Evolutionary conservation across 331 rosid genomes (phyloP).

Genomic region (Acacia concinna): DNA sequence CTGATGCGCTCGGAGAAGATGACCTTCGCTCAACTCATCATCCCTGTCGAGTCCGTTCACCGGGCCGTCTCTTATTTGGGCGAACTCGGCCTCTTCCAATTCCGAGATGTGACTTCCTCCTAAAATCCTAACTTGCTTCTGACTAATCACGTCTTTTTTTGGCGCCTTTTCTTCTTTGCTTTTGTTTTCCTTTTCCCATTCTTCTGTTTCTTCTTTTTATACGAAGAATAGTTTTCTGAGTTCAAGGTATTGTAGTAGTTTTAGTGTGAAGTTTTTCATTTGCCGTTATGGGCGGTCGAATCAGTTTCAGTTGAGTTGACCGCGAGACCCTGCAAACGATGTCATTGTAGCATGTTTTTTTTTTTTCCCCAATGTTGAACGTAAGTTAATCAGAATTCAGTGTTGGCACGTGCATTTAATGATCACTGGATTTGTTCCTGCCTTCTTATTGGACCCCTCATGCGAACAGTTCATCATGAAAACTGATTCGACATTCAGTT

Average conservation of each 20-base stretch:
- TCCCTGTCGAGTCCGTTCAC: slow-evolving; percentile 92
- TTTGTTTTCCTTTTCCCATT: background rate
- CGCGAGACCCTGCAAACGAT: background rate
- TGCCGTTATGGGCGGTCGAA: slow-evolving; percentile 9
- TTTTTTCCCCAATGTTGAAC: slow-evolving; percentile 20
- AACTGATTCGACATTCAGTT: slow-evolving; percentile 24
- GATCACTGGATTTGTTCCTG: background rate
- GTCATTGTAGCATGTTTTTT: slow-evolving; percentile 27
- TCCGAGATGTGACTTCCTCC: slow-evolving; percentile 74
- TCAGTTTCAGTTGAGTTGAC: slow-evolving; percentile 28
- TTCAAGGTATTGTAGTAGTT: slow-evolving; percentile 16
- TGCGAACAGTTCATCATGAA: slow-evolving; percentile 12
- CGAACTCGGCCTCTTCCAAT: slow-evolving; percentile 94
- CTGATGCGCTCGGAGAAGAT: slow-evolving; percentile 99
- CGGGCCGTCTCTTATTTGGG: slow-evolving; percentile 92
- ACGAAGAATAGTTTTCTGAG: background rate
- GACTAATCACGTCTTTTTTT: background rate
- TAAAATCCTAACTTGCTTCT: slow-evolving; percentile 39
- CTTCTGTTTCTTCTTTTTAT: background rate
- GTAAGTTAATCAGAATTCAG: slow-evolving; percentile 17
- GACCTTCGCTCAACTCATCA: slow-evolving; percentile 93
- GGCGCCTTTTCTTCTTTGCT: background rate
- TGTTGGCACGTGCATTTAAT: slow-evolving; percentile 23
- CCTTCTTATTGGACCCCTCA: slow-evolving; percentile 10
- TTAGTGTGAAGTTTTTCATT: slow-evolving; percentile 16